Evolutionary conservation across 2,329 filamentous ascomycete species (phyloP).

Genomic region (Claviceps purpurea): DNA sequence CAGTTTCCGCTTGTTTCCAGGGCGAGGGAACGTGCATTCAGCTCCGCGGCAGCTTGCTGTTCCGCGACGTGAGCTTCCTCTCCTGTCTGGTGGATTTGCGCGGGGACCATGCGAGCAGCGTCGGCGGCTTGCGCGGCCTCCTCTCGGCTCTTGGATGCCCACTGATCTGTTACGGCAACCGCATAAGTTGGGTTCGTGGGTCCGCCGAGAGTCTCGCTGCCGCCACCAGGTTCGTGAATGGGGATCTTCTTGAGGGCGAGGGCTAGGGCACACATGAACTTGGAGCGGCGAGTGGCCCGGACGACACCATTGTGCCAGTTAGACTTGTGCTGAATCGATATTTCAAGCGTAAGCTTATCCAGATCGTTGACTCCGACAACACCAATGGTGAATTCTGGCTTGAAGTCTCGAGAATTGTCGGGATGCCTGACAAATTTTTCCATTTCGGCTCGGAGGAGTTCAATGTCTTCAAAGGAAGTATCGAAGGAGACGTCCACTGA

Average conservation of each 20-base stretch:
- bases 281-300: slow-evolving; percentile 69
- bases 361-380: slow-evolving; percentile 69
- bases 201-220: slow-evolving; percentile 45
- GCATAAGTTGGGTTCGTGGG: slow-evolving; percentile 70
- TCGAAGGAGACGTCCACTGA: slow-evolving; percentile 72
- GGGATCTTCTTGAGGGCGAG: slow-evolving; percentile 76
- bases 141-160: slow-evolving; percentile 51
- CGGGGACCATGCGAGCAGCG: slow-evolving; percentile 50
- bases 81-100: slow-evolving; percentile 14
- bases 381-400: slow-evolving; percentile 66
- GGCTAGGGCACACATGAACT: slow-evolving; percentile 92
- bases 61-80: slow-evolving; percentile 23
- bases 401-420: slow-evolving; percentile 85
- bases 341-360: slow-evolving; percentile 72
- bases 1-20: slow-evolving; percentile 13
- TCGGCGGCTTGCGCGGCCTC: slow-evolving; percentile 48
- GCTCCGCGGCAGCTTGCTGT: slow-evolving; percentile 28
- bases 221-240: slow-evolving; percentile 70
- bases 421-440: slow-evolving; percentile 68
- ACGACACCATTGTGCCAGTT: slow-evolving; percentile 84
- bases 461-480: slow-evolving; percentile 80
- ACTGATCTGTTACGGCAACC: slow-evolving; percentile 57
- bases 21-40: slow-evolving; percentile 27
- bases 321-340: slow-evolving; percentile 83
- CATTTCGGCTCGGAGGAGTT: slow-evolving; percentile 73